Percentiles rank a stretch among this genome's conserved stretches.
phyloP scores from a whole-genome alignment of 2,329 filamentous ascomycete species.

The Mollisiaceae sp. region DNA sequence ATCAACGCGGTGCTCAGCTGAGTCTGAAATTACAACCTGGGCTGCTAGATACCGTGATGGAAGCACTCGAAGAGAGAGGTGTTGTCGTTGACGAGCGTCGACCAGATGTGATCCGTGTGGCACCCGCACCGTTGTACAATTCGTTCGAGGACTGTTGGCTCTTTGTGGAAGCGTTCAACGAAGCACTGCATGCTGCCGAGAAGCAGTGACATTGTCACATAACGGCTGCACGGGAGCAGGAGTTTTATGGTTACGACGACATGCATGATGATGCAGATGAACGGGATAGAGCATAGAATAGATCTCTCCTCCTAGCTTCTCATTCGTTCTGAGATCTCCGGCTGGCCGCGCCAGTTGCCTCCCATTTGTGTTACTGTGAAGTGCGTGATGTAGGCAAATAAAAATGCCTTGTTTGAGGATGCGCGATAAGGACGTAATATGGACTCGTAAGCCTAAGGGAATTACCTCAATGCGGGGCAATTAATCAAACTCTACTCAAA shows the following conservation, averaged over 20 bases:
- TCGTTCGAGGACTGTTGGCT: slow-evolving; percentile 67
- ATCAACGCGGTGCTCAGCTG: slow-evolving; percentile 73
- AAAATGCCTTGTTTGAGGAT: background rate
- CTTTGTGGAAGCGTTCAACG: slow-evolving; percentile 55
- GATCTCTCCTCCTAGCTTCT: background rate
- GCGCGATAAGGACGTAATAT: background rate
- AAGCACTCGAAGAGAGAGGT: slow-evolving; percentile 62
- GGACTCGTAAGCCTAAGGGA: background rate
- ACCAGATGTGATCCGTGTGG: slow-evolving; percentile 76
- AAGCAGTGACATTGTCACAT: slow-evolving; percentile 7
- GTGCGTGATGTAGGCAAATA: background rate
- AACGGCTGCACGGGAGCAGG: background rate
- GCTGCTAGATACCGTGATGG: slow-evolving; percentile 66
- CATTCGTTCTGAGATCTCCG: background rate
- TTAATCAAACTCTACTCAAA: background rate
- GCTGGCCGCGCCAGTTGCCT: background rate
- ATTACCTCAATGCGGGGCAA: background rate
- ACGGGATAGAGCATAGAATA: background rate
- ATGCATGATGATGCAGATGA: background rate
- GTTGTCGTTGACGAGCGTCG: slow-evolving; percentile 77
- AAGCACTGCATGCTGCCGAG: slow-evolving; percentile 43
- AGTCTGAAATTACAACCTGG: slow-evolving; percentile 66
- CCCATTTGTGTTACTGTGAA: background rate
- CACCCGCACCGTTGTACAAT: slow-evolving; percentile 78
- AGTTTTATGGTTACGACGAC: background rate